Base-by-base conservation (phyloP, 2,329 filamentous ascomycete species). In the Fusarium cicatricum region DNA sequence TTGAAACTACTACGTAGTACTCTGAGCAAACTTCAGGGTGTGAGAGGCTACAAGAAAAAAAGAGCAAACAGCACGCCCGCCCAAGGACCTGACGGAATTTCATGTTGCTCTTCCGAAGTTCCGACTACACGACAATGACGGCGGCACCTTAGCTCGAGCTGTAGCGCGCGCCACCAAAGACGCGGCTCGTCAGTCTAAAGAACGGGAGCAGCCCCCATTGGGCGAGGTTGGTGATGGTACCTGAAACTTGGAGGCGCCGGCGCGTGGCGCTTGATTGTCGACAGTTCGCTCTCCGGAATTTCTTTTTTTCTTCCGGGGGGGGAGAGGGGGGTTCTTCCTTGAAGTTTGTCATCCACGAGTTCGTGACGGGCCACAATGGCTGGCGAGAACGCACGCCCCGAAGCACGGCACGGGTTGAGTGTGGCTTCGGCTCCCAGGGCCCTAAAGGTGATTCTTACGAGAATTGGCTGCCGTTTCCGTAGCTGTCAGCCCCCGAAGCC, bases 241-340 rank as follows among this genome's bases (percentile, higher is more conserved):
- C 62, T 68, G 64, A 66, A 67, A 68, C 64, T 49, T 40, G 38
- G 36, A 61, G 62, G 47, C 60, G 55, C 55, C 50, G 9, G 62
- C 56, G 53, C 50, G 60, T 62, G 61, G 61, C 63, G 55, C 52
- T 58, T 61, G 58, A 58, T 61, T 61, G 44, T 63, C 39, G 48
- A 57, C 40, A 62, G 54, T 52, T 55, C 40, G 32, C 34, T 55
- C 49, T 38, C 45, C 28, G 19, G 29, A 31, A 50, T 54, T 55
- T 42, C 44, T 49, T 38, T 47, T 31, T 31, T 38, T n/a, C n/a
- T n/a, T n/a, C n/a, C n/a, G n/a, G n/a, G n/a, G n/a, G n/a, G n/a
- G n/a, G n/a, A n/a, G n/a, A n/a, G n/a, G n/a, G 23, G 37, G 36
- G 28, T 28, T 43, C 33, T 36, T 26, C 21, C 11, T 42, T 50